phyloP scores from a whole-genome alignment of 1,284 basidiomycete species.

The Hypsizygus ulmarius region DNA sequence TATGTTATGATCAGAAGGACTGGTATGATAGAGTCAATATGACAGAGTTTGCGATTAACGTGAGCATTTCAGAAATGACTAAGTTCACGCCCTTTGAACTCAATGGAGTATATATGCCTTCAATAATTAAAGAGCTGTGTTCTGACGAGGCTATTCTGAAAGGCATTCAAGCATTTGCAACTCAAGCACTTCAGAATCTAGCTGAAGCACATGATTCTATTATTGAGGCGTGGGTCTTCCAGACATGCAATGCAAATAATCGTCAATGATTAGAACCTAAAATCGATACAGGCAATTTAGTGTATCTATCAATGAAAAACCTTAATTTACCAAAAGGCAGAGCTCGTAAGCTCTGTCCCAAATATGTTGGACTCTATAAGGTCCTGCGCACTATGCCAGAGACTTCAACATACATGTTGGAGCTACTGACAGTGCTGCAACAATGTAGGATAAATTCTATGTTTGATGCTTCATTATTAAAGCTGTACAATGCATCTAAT shows the following conservation, averaged over 20 bases:
- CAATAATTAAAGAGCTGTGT: conserved; percentile 17
- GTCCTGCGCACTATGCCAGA: conserved; percentile 21
- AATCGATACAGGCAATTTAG: neutral
- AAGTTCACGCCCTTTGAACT: conserved; percentile 38
- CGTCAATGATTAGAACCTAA: conserved; percentile 7
- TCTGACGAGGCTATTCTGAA: conserved; percentile 9
- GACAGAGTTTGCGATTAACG: conserved; percentile 36
- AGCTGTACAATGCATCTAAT: conserved; percentile 15
- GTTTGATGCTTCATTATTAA: conserved; percentile 19
- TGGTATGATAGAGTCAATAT: conserved; percentile 31
- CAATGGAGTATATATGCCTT: conserved; percentile 29
- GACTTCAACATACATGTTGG: conserved; percentile 25
- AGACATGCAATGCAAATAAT: conserved; percentile 27
- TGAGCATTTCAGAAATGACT: conserved; percentile 26
- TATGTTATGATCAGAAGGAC: conserved; percentile 32
- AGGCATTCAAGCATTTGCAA: conserved; percentile 25
- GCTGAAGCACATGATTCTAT: conserved; percentile 30
- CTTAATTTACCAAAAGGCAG: conserved; percentile 27
- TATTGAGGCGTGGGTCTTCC: conserved; percentile 23
- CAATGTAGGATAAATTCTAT: conserved; percentile 10
- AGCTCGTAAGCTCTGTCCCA: conserved; percentile 10
- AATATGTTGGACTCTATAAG: conserved; percentile 26
- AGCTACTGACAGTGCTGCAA: conserved; percentile 21
- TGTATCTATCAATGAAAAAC: conserved; percentile 26
- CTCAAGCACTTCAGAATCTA: conserved; percentile 20